A percentile compares a stretch with the other conserved stretches of the same genome.
phyloP scores from a whole-genome alignment of 441 rosid species.

The Brassica hybrid region DNA sequence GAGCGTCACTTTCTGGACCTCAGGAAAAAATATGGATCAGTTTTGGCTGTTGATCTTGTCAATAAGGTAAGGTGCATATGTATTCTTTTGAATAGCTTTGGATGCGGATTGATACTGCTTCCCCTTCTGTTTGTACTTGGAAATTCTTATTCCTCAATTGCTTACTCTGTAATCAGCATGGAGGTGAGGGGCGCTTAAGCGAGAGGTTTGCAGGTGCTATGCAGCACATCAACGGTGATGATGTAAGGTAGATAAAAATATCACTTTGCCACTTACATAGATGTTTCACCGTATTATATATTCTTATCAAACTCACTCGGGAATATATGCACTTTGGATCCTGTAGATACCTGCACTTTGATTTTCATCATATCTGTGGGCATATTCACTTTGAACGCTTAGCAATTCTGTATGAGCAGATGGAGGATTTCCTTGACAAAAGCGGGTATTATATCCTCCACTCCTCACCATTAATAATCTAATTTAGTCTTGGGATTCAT shows the following conservation, averaged over 20 bases:
- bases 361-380: constrained; percentile 91
- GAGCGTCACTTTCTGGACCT: constrained; percentile 97
- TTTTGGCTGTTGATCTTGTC: constrained; percentile 89
- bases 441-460: constrained; percentile 63
- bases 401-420: constrained; percentile 91
- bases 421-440: constrained; percentile 81
- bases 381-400: constrained; percentile 97
- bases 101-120: neutral
- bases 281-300: constrained; percentile 4
- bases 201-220: constrained; percentile 74
- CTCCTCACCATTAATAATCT: neutral
- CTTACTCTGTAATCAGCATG: constrained; percentile 68
- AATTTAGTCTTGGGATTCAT: neutral
- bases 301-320: constrained; percentile 25
- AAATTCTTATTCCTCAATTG: constrained; percentile 21
- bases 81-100: constrained; percentile 29
- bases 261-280: constrained; percentile 13
- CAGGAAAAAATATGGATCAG: constrained; percentile 87
- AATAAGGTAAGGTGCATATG: constrained; percentile 79
- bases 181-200: constrained; percentile 88
- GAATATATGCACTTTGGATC: constrained; percentile 24
- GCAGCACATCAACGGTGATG: constrained; percentile 73
- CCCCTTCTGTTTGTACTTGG: neutral
- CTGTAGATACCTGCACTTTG: constrained; percentile 95
- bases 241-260: constrained; percentile 65